Conservation (phyloP, 2,329 filamentous ascomycete genomes). For the Truncatella angustata region DNA sequence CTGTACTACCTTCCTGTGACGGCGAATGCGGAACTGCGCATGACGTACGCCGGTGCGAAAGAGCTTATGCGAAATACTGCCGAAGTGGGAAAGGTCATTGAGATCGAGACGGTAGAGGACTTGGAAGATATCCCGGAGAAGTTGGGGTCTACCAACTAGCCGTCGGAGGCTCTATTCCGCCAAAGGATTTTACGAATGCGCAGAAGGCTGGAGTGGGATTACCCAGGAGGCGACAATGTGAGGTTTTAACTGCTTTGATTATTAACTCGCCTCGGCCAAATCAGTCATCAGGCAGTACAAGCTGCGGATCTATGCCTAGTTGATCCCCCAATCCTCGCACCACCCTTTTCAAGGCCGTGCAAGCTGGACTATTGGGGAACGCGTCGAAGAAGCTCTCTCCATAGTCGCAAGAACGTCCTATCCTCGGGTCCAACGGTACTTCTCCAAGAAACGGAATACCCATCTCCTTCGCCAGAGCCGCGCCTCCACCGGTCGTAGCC, state of each 20-base stretch:
- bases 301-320: constrained; percentile 60
- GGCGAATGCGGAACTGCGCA: constrained; percentile 81
- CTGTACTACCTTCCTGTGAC: constrained; percentile 93
- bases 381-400: constrained; percentile 96
- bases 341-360: constrained; percentile 75
- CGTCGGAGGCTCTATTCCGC: no score
- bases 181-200: neutral
- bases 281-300: constrained; percentile 45
- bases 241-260: neutral
- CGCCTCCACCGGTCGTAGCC: constrained; percentile 85
- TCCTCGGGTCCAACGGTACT: constrained; percentile 88
- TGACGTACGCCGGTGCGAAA: constrained; percentile 95
- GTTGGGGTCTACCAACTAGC: constrained; percentile 36
- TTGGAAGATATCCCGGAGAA: constrained; percentile 76
- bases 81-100: constrained; percentile 84
- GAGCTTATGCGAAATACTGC: constrained; percentile 92
- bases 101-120: constrained; percentile 79
- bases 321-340: constrained; percentile 69
- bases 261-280: neutral
- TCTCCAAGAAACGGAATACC: constrained; percentile 83
- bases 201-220: neutral
- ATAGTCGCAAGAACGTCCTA: constrained; percentile 95
- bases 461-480: constrained; percentile 79
- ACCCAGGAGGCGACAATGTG: neutral
- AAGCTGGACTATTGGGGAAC: constrained; percentile 91